Conservation (phyloP, 2,329 filamentous ascomycete species). For the Pseudocercospora pini-densiflorae region DNA sequence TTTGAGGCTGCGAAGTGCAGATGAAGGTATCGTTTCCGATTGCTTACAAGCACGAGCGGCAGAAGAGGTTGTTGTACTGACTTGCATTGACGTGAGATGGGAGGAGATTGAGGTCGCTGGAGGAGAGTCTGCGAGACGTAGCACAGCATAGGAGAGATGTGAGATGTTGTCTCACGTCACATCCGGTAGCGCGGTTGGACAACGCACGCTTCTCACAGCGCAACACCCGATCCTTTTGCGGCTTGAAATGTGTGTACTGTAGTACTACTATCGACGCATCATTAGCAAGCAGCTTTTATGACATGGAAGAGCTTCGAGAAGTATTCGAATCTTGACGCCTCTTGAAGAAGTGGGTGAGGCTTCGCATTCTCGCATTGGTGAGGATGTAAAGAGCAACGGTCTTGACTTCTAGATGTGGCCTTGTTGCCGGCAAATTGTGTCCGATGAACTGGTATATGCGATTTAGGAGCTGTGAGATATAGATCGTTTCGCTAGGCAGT, state of each 20-base stretch:
- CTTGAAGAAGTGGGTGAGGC: not conserved
- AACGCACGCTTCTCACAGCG: not conserved
- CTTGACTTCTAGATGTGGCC: not conserved
- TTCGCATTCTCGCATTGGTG: slow-evolving; percentile 2
- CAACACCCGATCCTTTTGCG: slow-evolving; percentile 1
- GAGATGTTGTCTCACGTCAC: slow-evolving; percentile 18
- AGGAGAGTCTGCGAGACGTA: slow-evolving; percentile 2
- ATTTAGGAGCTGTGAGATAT: not conserved
- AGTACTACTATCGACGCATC: not conserved
- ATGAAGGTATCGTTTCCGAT: slow-evolving; percentile 1
- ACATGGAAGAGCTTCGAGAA: not conserved
- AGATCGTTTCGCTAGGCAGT: not conserved
- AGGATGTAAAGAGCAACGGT: not conserved
- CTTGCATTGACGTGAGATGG: slow-evolving; percentile 4
- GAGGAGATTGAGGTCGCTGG: slow-evolving; percentile 8
- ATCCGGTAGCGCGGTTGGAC: slow-evolving; percentile 10
- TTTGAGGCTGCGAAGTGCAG: slow-evolving; percentile 3
- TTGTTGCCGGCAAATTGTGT: not conserved
- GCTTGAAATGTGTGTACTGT: not conserved
- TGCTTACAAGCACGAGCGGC: not conserved
- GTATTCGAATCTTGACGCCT: not conserved
- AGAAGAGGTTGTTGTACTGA: not conserved
- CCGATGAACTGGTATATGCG: slow-evolving; percentile 10
- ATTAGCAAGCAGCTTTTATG: not conserved
- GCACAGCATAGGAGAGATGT: slow-evolving; percentile 19